Base-by-base conservation (phyloP, 2,329 filamentous ascomycete species). In the Myriangium duriaei region DNA sequence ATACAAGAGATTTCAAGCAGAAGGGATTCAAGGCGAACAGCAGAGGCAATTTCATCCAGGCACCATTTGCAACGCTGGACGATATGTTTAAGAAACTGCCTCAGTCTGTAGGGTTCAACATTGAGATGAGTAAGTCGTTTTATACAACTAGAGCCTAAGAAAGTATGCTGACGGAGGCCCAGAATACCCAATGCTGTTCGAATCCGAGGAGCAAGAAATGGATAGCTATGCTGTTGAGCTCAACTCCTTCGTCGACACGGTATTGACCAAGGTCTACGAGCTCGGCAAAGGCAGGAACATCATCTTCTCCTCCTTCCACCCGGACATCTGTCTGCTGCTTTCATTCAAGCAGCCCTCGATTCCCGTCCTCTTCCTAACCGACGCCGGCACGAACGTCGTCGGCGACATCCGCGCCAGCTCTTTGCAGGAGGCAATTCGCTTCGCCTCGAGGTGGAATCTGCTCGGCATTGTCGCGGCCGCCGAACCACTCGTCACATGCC, bases 271-370 rank as follows among this genome's bases (percentile, higher is more conserved):
- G 59, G 88, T 95, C 4, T 98, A 96, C 54, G 85, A 94, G 49
- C 63, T 87, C 38, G 80, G 79, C 16, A 74, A 76, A 42, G 74
- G 79, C 42, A 74, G 91, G n/a, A 86, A 94, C 62, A 81, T 98
- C 58, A 85, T 98, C 48, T 96, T 98, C 63, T 93, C 84, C 46
- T 91, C 82, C 34, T 98, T 98, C 65, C 94, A 96, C 60, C 91
- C 91, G 0, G 91, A 98, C 52, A 86, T 98, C 32, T 98, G 91
- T 56, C 72, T 98, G 11, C 76, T 94, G 47, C 67, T 96, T 29
- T 91, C 81, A 39, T 94, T 94, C 70, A 98, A 98, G 65, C 91
- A 98, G 63, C 88, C 88, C 2, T 92, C 82, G 31, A 95, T 95
- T 40, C 92, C 91, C 0, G 86, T 98, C 42, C 67, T 98, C 45